A percentile compares a stretch with the other conserved stretches of the same genome.
phyloP scores from a whole-genome alignment of 345 rosid genomes.

The Durio zibethinus region DNA sequence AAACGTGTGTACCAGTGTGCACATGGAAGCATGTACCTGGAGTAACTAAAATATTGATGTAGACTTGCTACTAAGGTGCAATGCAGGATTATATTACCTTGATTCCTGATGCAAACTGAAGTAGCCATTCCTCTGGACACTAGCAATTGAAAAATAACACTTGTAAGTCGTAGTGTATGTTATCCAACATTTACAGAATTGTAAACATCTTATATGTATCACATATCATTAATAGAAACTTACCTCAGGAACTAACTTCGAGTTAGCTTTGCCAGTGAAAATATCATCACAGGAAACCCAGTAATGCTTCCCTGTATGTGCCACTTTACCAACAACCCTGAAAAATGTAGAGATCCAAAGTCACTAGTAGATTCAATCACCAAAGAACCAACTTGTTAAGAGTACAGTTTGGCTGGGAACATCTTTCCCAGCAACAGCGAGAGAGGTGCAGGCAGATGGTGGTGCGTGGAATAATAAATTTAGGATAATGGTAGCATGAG shows the following conservation, averaged over 20 bases:
- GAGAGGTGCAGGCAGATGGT: neutral
- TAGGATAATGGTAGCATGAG: neutral
- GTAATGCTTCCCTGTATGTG: conserved; percentile 34
- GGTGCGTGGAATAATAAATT: neutral
- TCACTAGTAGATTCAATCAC: neutral
- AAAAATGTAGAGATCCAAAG: neutral
- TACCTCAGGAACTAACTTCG: conserved; percentile 31
- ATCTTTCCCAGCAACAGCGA: neutral
- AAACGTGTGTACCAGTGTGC: neutral
- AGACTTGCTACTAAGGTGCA: neutral
- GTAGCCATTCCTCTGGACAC: conserved; percentile 64
- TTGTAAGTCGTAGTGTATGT: neutral
- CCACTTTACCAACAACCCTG: conserved; percentile 62
- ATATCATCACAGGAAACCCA: conserved; percentile 41
- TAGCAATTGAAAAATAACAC: conserved; percentile 30
- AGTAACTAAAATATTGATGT: conserved; percentile 2
- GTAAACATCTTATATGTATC: neutral
- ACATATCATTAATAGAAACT: conserved; percentile 12
- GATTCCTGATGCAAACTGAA: conserved; percentile 54
- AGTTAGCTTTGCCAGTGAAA: conserved; percentile 23
- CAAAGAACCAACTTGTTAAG: neutral
- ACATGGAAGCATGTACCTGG: neutral
- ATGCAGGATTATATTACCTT: conserved; percentile 40
- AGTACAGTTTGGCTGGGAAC: neutral
- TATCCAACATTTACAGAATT: neutral